phyloP scores from a whole-genome alignment of 1,284 basidiomycete genomes.

The Puccinia horiana region DNA sequence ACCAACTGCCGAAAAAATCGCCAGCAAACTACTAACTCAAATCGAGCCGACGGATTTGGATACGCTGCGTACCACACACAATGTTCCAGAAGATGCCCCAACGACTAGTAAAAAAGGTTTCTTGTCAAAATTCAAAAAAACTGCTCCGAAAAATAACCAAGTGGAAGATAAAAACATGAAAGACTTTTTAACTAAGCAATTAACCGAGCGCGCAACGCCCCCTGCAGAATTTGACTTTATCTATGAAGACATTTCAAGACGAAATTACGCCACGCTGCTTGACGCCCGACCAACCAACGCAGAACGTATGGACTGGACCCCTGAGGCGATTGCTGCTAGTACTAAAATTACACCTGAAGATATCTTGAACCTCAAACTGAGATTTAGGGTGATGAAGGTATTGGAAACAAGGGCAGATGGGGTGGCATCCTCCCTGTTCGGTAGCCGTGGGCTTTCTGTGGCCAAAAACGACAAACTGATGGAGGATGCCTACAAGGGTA shows the following conservation, averaged over 20 bases:
- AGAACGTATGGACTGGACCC: background rate
- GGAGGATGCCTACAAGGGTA: background rate
- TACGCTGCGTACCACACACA: too few relatives aligned
- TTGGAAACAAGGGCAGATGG: too few relatives aligned
- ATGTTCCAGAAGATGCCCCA: too few relatives aligned
- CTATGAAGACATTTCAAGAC: background rate
- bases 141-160: background rate
- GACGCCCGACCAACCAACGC: background rate
- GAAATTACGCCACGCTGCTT: background rate
- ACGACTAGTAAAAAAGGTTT: too few relatives aligned
- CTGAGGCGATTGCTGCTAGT: background rate
- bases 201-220: too few relatives aligned
- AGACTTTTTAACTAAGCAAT: background rate
- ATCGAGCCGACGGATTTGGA: too few relatives aligned
- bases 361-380: background rate
- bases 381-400: background rate
- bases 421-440: background rate
- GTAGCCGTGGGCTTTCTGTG: too few relatives aligned
- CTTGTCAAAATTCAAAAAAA: too few relatives aligned
- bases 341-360: background rate
- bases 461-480: too few relatives aligned
- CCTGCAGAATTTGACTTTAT: slow-evolving; percentile 14
- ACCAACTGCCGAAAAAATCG: background rate
- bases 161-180: background rate
- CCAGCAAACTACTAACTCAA: background rate